phyloP scores from a whole-genome alignment of 2,329 filamentous ascomycete genomes.

The Dothistroma pini region DNA sequence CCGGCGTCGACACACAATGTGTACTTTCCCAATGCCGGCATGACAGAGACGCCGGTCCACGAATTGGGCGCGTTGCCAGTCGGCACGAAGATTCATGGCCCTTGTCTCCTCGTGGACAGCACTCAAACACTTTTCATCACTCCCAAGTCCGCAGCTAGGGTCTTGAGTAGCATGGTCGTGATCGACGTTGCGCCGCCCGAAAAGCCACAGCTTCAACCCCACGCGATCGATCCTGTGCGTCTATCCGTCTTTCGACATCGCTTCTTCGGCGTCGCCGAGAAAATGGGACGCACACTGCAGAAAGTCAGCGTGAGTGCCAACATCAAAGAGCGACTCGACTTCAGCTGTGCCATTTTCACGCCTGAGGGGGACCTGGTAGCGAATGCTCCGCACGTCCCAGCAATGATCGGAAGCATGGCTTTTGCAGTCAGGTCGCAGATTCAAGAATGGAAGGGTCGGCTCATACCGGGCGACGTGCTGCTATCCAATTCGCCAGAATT shows the following conservation, averaged over 20 bases:
- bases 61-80: too few relatives aligned
- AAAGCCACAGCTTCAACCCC: conserved; percentile 48
- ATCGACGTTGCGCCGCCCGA: conserved; percentile 67
- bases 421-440: conserved; percentile 57
- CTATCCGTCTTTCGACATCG: conserved; percentile 75
- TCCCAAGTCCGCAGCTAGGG: conserved; percentile 68
- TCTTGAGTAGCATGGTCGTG: conserved; percentile 85
- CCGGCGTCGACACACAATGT: too few relatives aligned
- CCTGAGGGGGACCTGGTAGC: conserved; percentile 73
- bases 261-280: conserved; percentile 82
- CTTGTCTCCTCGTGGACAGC: conserved; percentile 80
- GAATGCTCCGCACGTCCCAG: conserved; percentile 74
- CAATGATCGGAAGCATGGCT: conserved; percentile 81
- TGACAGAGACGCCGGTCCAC: too few relatives aligned
- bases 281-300: conserved; percentile 75
- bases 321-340: conserved; percentile 78
- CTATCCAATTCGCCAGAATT: conserved; percentile 41
- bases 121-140: conserved; percentile 91
- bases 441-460: conserved; percentile 28
- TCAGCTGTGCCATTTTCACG: conserved; percentile 78
- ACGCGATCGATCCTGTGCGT: conserved; percentile 70
- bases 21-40: too few relatives aligned
- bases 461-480: conserved; percentile 41
- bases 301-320: conserved; percentile 79
- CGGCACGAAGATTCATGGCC: conserved; percentile 56